These are phyloP conservation scores for Ophiocordyceps sinensis DNA, from an alignment of 2,329 filamentous ascomycete genomes.

Conservation along the genomic window DNA sequence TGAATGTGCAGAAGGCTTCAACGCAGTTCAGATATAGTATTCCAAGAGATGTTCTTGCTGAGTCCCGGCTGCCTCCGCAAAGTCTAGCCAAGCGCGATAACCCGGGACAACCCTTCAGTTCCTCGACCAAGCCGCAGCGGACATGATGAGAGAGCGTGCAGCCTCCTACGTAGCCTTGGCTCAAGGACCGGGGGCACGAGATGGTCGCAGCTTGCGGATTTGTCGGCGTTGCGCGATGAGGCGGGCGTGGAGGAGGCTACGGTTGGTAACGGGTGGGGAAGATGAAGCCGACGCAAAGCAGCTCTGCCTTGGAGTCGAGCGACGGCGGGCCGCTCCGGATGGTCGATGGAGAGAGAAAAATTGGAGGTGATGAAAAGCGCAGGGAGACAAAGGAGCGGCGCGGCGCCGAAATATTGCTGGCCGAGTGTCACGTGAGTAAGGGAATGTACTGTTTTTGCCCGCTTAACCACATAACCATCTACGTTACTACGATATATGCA, in stretches of 20 bases:
- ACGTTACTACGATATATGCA: no score
- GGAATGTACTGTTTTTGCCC: no score
- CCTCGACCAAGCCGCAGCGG: conserved; percentile 8
- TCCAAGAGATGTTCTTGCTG: conserved; percentile 12
- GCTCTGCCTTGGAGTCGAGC: background rate
- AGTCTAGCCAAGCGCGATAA: conserved; percentile 11
- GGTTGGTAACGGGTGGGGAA: background rate
- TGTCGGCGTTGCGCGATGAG: background rate
- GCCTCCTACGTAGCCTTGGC: conserved; percentile 1
- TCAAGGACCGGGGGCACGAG: background rate
- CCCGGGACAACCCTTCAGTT: conserved; percentile 10
- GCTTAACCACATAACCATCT: no score
- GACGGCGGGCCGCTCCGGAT: background rate
- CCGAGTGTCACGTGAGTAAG: no score
- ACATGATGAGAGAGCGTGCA: conserved; percentile 6
- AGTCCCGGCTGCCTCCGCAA: conserved; percentile 7
- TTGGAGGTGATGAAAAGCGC: no score
- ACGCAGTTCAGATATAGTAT: conserved; percentile 12
- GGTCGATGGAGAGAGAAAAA: background rate
- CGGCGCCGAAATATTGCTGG: no score
- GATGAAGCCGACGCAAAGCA: background rate
- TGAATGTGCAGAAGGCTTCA: conserved; percentile 1
- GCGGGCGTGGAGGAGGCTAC: background rate
- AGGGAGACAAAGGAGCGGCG: no score
- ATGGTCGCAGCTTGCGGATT: background rate